A percentile compares a stretch with the other conserved stretches of the same genome.
These are phyloP conservation scores for Akanthomyces muscarius DNA, from an alignment of 2,329 filamentous ascomycete species.

Conservation along the genomic window DNA sequence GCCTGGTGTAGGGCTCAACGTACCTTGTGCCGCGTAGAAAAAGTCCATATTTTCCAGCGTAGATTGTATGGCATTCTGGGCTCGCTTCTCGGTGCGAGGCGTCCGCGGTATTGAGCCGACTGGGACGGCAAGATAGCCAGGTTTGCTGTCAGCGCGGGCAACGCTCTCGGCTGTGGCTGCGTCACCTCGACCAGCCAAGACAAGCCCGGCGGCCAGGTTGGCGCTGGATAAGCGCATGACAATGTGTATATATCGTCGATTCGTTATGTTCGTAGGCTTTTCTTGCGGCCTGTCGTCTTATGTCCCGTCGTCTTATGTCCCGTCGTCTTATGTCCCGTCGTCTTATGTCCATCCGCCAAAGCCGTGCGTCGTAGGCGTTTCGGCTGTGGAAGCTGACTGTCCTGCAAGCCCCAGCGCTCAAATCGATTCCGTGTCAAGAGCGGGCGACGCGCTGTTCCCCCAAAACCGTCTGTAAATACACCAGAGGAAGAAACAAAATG, in stretches of 20 bases:
- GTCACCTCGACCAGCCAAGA: constrained; percentile 5
- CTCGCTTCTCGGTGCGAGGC: constrained; percentile 4
- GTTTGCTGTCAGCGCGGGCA: constrained; percentile 29
- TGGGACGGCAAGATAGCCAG: constrained; percentile 36
- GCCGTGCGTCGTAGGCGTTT: neutral
- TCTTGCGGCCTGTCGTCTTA: neutral
- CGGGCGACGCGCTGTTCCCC: neutral
- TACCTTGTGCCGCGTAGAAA: constrained; percentile 38
- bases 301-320: neutral
- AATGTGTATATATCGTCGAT: neutral
- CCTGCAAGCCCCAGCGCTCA: neutral
- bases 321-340: neutral
- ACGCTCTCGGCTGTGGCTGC: constrained; percentile 21
- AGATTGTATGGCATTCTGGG: constrained; percentile 27
- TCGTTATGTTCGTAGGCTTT: neutral
- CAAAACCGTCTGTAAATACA: neutral
- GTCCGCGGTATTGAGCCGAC: constrained; percentile 30
- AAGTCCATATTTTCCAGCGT: constrained; percentile 34
- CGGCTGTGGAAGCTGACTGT: neutral
- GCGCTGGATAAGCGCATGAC: constrained; percentile 3
- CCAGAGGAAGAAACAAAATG: neutral
- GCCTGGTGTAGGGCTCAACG: constrained; percentile 17
- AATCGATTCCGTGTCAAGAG: neutral
- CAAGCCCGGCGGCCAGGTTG: constrained; percentile 10
- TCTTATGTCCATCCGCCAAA: neutral